Evolutionary conservation across 2,329 filamentous ascomycete genomes (phyloP), one percentile per base, ranked within the genome.

Genomic region (Aspergillus tubingensis): DNA sequence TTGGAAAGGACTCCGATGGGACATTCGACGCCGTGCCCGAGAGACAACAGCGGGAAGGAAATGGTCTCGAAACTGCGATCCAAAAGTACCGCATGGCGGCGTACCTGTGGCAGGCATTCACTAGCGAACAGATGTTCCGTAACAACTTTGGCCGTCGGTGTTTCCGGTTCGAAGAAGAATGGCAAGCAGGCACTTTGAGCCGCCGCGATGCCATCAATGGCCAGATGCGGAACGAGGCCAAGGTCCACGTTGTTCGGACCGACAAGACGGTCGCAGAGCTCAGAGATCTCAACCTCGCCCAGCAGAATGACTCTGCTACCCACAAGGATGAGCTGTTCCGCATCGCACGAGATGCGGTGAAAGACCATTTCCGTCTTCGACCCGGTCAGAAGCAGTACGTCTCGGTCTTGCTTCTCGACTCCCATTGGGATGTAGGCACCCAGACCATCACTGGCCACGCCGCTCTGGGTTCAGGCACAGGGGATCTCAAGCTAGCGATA

Each of bases 81-180:
- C 87, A 86, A 70, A 99, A 99, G 74, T 97, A 95, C 74, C 87
- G 93, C 64, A 97, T 96, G 90, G 90, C 92, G 17, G 94, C 92
- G 23, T 97, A 98, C 73, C 82, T 98, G 13, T 98, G 95, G 93
- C 95, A 99, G 74, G 92, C 93, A 7, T 98, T 96, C 71, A 98
- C 94, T 0, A 92, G 91, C 6, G 95, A 99, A 75, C 93, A 98
- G 74, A 98, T 98, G 94, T 90, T 87, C 74, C 88, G 92, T 64
- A 91, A 96, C 73, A 91, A 89, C 62, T 86, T 98, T 67, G 92
- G 93, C 8, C 86, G 94, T 60, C 87, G 94, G 59, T 88, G 86
- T 56, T 98, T 97, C 76, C 85, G 93, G 47, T 93, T 96, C 64
- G 95, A 98, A 69, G 95, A 99, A 76, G 91, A 96, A 73, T 98